phyloP scores from a whole-genome alignment of 2,329 filamentous ascomycete genomes.

The Paecilomyces variotii region DNA sequence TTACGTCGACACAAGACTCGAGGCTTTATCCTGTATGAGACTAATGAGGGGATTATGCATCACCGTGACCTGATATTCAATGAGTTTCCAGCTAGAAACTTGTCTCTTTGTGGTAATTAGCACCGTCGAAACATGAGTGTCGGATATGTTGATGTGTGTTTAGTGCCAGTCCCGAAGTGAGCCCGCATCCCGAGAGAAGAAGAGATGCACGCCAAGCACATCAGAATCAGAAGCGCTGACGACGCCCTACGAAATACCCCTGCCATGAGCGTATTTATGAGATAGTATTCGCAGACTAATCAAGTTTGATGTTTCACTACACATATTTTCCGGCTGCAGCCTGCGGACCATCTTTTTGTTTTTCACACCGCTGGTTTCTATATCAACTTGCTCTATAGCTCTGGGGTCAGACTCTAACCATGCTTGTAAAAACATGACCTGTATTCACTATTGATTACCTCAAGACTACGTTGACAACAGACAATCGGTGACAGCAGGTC shows the following conservation, averaged over 20 bases:
- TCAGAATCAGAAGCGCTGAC: background rate
- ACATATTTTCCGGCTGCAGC: background rate
- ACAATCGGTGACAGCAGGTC: background rate
- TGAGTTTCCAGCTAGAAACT: background rate
- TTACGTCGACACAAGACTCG: background rate
- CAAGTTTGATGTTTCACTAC: background rate
- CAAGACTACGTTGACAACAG: background rate
- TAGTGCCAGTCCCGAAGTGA: background rate
- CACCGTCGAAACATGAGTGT: background rate
- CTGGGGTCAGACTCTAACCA: background rate
- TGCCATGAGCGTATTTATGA: background rate
- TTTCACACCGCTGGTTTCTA: background rate
- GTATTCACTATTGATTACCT: background rate
- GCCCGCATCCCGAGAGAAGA: background rate
- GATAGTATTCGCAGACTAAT: background rate
- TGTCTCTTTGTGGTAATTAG: background rate
- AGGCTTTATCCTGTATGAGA: background rate
- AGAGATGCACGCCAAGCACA: background rate
- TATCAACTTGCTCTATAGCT: background rate
- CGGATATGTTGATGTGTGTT: background rate
- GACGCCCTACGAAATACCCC: background rate
- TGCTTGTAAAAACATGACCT: background rate
- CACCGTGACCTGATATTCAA: background rate
- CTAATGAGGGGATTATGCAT: background rate
- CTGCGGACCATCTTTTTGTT: background rate